These are phyloP conservation scores for Pyricularia sp. DNA, from an alignment of 2,329 filamentous ascomycete species.

Conservation along the genomic window DNA sequence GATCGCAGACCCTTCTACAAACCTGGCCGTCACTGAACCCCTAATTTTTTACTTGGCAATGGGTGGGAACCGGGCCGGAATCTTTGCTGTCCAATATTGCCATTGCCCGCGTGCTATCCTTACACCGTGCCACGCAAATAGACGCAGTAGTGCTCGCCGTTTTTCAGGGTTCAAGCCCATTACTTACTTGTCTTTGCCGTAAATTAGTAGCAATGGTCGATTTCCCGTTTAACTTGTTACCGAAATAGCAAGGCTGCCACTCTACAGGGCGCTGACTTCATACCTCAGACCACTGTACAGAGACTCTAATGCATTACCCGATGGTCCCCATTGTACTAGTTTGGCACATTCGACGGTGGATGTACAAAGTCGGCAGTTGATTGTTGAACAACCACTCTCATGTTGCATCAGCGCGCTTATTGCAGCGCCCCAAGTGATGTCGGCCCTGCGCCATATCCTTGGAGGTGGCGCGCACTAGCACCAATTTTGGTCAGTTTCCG, in stretches of 20 bases:
- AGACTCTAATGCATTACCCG: not conserved
- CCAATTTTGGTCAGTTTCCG: not conserved
- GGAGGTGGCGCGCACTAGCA: not conserved
- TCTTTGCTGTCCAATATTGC: not conserved
- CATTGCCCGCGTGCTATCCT: not conserved
- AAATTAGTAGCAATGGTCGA: not conserved
- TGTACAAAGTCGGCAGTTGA: not conserved
- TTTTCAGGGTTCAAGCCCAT: not conserved
- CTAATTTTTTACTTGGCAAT: not conserved
- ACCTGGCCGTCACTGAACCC: not conserved
- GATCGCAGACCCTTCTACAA: not conserved
- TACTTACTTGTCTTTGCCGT: not conserved
- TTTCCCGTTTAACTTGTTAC: not conserved
- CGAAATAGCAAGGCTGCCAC: not conserved
- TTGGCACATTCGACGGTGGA: not conserved
- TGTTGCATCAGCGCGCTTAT: not conserved
- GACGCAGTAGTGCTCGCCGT: not conserved
- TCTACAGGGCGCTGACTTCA: not conserved
- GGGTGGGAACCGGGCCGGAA: not conserved
- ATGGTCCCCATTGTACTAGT: not conserved
- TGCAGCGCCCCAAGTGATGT: not conserved
- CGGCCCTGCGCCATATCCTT: not conserved
- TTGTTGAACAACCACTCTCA: not conserved
- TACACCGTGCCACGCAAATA: not conserved
- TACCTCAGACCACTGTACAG: not conserved